phyloP scores from a whole-genome alignment of 305 asterid genomes.

The Plantago coronopus region DNA sequence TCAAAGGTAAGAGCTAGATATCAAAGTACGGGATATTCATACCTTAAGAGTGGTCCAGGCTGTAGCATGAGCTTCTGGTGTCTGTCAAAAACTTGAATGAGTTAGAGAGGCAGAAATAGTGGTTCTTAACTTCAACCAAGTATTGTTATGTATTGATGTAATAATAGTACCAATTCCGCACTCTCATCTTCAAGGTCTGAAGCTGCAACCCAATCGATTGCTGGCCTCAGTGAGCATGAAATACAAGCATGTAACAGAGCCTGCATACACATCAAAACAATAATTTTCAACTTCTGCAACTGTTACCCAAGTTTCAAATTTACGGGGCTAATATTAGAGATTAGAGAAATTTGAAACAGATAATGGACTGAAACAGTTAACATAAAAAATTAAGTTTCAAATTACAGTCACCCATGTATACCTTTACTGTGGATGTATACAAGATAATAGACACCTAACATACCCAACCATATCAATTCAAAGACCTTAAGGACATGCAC shows the following conservation, averaged over 20 bases:
- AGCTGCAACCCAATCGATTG: conserved; percentile 98
- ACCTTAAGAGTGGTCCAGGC: conserved; percentile 91
- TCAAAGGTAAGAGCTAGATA: not conserved
- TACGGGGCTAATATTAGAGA: too few species aligned
- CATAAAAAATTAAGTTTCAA: not conserved
- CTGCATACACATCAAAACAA: conserved; percentile 37
- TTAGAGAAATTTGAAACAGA: too few species aligned
- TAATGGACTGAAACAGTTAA: not conserved
- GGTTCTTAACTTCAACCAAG: conserved; percentile 12
- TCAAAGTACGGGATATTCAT: conserved; percentile 10
- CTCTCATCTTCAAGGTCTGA: conserved; percentile 94
- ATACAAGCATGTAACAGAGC: conserved; percentile 96
- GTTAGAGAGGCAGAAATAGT: conserved; percentile 10
- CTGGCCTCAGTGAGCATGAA: conserved; percentile 74
- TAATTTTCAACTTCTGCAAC: conserved; percentile 1
- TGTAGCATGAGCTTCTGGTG: conserved; percentile 74
- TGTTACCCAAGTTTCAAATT: not conserved
- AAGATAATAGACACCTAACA: too few species aligned
- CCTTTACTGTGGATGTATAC: too few species aligned
- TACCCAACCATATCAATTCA: too few species aligned
- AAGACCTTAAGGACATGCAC: too few species aligned
- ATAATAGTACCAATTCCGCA: conserved; percentile 46
- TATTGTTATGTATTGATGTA: conserved; percentile 14
- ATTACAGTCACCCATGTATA: not conserved
- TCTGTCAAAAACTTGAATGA: conserved; percentile 37